Base-by-base conservation (phyloP, 2,329 filamentous ascomycete genomes). In the Xylaria digitata region DNA sequence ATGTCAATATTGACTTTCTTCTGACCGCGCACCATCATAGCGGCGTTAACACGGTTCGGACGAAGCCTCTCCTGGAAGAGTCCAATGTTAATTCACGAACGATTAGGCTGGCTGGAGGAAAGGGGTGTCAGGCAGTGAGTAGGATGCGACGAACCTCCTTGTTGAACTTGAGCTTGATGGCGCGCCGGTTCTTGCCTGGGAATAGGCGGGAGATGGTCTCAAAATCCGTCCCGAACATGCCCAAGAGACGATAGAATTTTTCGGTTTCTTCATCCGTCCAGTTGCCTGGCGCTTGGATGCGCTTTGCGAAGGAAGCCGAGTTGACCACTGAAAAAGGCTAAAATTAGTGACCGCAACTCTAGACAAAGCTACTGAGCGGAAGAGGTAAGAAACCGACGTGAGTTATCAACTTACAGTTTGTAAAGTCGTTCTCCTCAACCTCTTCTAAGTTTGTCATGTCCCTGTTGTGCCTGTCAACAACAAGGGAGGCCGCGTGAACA, bases 201-300 rank as follows among this genome's bases (percentile, higher is more conserved):
- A 96, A 94, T 85, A 94, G 89, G 72, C 88, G 87, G 66, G 87
- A 86, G 72, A 96, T 94, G 80, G 92, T 92, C 76, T 90, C 86
- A 75, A 96, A 96, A 76, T 95, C 92, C 1, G 92, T 95, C 63
- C 93, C 93, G 75, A 93, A 94, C 84, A 90, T 91, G 64, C 84
- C 81, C 1, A 96, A 83, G 0, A 88, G 90, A 32, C 89, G 86
- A 81, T 94, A 96, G 80, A 96, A 96, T 50, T 87, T 83, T 62
- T 92, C 89, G 8, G 91, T 95, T 66, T 90, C 87, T 13, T 87
- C 85, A n/a, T 87, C 84, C 56, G 84, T 87, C 93, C 93, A 96
- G 37, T 86, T 83, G 71, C 90, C 88, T 30, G 86, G 59, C 83
- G 63, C 89, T 87, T 78, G 86, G 81, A 75, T 88, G 80, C 75